These are phyloP conservation scores for Phylloporus sp. DNA, from an alignment of 768 basidiomycete genomes.

Conservation along the genomic window DNA sequence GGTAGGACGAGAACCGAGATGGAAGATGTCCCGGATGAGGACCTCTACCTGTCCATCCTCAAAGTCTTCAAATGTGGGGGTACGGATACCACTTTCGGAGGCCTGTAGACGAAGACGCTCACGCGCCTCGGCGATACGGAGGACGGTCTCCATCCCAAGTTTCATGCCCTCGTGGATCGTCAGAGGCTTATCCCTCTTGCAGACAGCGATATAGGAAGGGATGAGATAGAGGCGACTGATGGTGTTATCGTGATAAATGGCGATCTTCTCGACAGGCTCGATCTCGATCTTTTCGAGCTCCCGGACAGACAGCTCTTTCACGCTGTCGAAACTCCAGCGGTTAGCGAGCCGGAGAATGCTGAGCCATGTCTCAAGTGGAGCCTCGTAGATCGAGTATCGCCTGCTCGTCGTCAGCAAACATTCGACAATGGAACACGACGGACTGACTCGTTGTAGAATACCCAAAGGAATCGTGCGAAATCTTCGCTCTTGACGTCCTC, in stretches of 20 bases:
- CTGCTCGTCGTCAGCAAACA: constrained; percentile 15
- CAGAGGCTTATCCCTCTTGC: constrained; percentile 35
- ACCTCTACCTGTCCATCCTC: constrained; percentile 26
- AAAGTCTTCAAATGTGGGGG: constrained; percentile 32
- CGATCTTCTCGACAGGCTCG: constrained; percentile 35
- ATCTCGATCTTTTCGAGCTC: constrained; percentile 38
- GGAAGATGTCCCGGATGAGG: constrained; percentile 28
- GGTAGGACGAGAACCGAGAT: constrained; percentile 24
- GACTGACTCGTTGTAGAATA: constrained; percentile 61
- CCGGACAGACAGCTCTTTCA: constrained; percentile 37
- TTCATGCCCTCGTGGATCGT: constrained; percentile 37
- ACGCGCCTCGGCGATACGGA: constrained; percentile 37
- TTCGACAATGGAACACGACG: neutral
- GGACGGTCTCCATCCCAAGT: constrained; percentile 38
- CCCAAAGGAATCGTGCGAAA: constrained; percentile 55
- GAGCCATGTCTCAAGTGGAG: constrained; percentile 39
- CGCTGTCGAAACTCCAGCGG: constrained; percentile 38
- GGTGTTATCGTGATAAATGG: constrained; percentile 35
- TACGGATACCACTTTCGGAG: constrained; percentile 30
- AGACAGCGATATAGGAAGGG: constrained; percentile 33
- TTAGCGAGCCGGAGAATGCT: constrained; percentile 38
- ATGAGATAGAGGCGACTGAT: constrained; percentile 35
- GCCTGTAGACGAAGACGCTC: constrained; percentile 37
- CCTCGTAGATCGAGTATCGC: constrained; percentile 38
- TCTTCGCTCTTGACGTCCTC: constrained; percentile 43